Evolutionary conservation across 345 rosid genomes (phyloP).

Genomic region (Salix dunnii): DNA sequence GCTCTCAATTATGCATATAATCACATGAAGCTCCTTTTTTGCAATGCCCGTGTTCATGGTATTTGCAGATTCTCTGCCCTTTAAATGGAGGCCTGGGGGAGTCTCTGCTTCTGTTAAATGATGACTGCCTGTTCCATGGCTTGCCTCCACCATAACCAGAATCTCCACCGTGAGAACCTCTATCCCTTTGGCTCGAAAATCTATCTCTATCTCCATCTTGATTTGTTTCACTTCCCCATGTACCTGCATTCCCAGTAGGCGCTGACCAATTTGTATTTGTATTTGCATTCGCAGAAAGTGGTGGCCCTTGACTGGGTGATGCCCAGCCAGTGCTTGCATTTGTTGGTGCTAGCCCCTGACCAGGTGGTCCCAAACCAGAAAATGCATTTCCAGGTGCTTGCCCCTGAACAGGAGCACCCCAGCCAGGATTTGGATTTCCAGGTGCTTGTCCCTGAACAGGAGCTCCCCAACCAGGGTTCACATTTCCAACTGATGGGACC

Average conservation of each 20-base stretch:
- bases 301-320: conserved; percentile 46
- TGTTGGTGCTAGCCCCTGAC: conserved; percentile 41
- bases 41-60: conserved; percentile 59
- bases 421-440: conserved; percentile 45
- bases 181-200: conserved; percentile 38
- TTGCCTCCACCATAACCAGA: conserved; percentile 52
- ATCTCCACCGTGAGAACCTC: conserved; percentile 44
- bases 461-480: conserved; percentile 48
- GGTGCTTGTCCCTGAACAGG: conserved; percentile 54
- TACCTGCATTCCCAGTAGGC: conserved; percentile 37
- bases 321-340: conserved; percentile 47
- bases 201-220: conserved; percentile 62
- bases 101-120: conserved; percentile 44
- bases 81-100: conserved; percentile 34
- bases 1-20: conserved; percentile 49
- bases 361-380: conserved; percentile 46
- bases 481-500: conserved; percentile 40
- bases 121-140: conserved; percentile 54
- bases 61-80: conserved; percentile 65
- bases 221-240: conserved; percentile 52
- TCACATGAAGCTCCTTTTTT: conserved; percentile 73
- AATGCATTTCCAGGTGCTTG: conserved; percentile 36
- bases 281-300: conserved; percentile 30
- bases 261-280: conserved; percentile 31
- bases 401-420: conserved; percentile 51